phyloP scores from a whole-genome alignment of 78 protist species.

The Emiliania huxleyi region DNA sequence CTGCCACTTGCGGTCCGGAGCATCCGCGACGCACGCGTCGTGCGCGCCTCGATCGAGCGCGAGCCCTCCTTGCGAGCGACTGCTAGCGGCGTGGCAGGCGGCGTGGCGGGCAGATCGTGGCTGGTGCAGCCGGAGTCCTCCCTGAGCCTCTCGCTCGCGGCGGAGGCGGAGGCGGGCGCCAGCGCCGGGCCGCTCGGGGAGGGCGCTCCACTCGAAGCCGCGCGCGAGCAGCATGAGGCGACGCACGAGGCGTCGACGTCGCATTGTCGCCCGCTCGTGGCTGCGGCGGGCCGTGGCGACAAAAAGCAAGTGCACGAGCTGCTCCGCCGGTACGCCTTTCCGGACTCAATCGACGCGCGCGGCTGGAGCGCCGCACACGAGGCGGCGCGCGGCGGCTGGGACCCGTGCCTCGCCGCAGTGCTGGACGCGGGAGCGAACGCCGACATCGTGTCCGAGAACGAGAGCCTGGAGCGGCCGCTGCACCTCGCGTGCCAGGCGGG shows the following conservation, averaged over 20 bases:
- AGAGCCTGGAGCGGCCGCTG: neutral
- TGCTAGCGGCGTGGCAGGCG: neutral
- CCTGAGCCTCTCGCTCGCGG: neutral
- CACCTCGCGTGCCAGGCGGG: neutral
- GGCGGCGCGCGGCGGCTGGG: neutral
- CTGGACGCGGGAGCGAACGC: neutral
- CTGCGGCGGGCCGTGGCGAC: neutral
- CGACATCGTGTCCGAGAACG: neutral
- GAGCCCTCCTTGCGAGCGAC: too few species aligned
- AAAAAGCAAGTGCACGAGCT: neutral
- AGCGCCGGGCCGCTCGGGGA: neutral
- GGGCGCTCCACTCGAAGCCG: neutral
- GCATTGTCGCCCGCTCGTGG: neutral
- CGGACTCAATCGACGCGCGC: neutral
- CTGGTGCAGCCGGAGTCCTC: neutral
- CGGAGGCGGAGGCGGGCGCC: too few species aligned
- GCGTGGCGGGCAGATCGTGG: neutral
- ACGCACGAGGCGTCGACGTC: neutral
- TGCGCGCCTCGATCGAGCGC: too few species aligned
- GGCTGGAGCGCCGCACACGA: neutral
- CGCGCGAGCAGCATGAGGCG: neutral
- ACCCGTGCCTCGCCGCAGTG: neutral
- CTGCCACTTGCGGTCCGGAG: neutral
- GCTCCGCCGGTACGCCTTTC: neutral
- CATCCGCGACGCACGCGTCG: too few species aligned